Base-by-base conservation (phyloP, 2,329 filamentous ascomycete species). In the Hyphodiscus sp. region DNA sequence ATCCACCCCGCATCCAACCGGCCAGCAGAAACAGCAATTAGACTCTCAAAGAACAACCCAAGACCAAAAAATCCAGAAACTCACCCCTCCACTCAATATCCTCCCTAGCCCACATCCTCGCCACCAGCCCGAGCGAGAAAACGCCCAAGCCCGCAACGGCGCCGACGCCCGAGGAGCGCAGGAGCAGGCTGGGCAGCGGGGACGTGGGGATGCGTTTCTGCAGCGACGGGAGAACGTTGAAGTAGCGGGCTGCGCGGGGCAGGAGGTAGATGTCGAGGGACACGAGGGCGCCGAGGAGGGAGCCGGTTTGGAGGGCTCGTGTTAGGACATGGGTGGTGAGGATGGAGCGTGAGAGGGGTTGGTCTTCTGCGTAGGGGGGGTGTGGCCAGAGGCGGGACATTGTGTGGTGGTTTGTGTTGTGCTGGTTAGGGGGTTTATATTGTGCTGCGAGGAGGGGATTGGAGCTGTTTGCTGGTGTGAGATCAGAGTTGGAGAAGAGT, bases 311-410 rank as follows among this genome's bases (percentile, higher is more conserved):
- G 55, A 82, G 68, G 55, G 73, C 76, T 41, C 82, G 78, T 46
- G 76, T 77, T 46, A 82, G 71, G 58, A 83, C 78, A 68, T 87
- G 83, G 0, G 75, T 71, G 53, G 74, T 74, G 56, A 87, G 79
- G 61, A 86, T 80, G 3, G 75, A 71, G 56, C 70, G 71, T 8
- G 75, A 63, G 55, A 76, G 70, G 30, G 76, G 76, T 60, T 87
- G 83, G 65, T 86, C 83, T 70, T 87, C 83, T 29, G 81, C 81
- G 66, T 82, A 82, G 49, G 73, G 57, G 4, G 80, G 53, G 62
- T 81, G 80, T 6, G 80, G 79, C 44, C 53, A 63, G 54, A 62
- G 74, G 53, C 76, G 76, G 3, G 78, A 80, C 79, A 83, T 82
- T 49, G 49, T 69, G 54, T 38, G 23, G 23, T 4, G 4, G 42